These are phyloP conservation scores for Leucoagaricus sp. DNA, from an alignment of 1,284 basidiomycete species.

Conservation along the genomic window DNA sequence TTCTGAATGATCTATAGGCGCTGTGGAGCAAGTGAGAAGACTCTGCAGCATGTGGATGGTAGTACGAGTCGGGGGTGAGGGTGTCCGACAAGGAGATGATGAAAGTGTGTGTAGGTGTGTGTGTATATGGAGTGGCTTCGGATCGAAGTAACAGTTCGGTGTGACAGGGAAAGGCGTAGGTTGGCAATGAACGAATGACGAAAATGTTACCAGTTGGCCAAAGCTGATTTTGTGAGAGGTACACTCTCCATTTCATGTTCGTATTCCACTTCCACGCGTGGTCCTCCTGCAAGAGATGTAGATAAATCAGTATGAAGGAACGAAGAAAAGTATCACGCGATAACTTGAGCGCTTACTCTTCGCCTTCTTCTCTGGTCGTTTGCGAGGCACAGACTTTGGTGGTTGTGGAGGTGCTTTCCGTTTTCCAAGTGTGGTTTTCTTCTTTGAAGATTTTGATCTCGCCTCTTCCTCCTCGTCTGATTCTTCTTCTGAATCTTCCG, in stretches of 20 bases:
- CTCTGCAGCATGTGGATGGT: too few relatives aligned
- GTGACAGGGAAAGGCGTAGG: too few relatives aligned
- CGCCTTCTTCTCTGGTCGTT: constrained; percentile 57
- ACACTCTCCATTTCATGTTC: constrained; percentile 84
- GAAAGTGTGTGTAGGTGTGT: too few relatives aligned
- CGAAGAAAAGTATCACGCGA: constrained; percentile 10
- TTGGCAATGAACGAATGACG: neutral
- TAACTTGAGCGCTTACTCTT: constrained; percentile 48
- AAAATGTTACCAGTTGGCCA: constrained; percentile 58
- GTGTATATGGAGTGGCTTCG: too few relatives aligned
- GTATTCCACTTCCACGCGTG: constrained; percentile 93
- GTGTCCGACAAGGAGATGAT: too few relatives aligned
- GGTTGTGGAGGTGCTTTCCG: constrained; percentile 58
- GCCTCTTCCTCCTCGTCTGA: constrained; percentile 41
- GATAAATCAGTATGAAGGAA: constrained; percentile 16
- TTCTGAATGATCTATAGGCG: too few relatives aligned
- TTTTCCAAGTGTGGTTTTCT: constrained; percentile 60
- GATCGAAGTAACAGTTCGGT: too few relatives aligned
- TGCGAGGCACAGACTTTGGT: constrained; percentile 53
- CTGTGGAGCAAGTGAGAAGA: too few relatives aligned
- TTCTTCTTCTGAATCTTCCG: constrained; percentile 34
- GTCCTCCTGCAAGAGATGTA: constrained; percentile 51
- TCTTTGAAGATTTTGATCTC: constrained; percentile 26
- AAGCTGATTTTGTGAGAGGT: constrained; percentile 55
- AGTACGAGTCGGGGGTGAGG: too few relatives aligned